Conservation (phyloP, 176 grass and related monocot species). For the Raddia distichophylla region DNA sequence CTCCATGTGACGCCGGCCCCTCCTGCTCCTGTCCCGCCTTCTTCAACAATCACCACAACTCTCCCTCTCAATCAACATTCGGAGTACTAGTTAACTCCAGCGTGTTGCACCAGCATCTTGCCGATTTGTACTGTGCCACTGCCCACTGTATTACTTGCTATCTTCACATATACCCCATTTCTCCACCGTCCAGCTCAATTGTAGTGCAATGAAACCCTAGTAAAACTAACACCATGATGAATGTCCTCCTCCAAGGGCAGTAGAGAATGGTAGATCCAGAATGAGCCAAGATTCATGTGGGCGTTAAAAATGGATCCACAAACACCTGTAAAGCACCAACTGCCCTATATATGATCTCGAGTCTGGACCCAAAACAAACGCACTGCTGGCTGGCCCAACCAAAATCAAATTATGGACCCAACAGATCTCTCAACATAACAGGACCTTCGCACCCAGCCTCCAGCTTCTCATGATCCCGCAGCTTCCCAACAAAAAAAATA, state of each 20-base stretch:
- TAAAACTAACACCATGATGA: not conserved
- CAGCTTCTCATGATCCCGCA: not conserved
- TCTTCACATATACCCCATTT: too few relatives aligned
- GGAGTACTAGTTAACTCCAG: too few relatives aligned
- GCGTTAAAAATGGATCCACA: not conserved
- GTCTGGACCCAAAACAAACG: not conserved
- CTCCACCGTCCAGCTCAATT: too few relatives aligned
- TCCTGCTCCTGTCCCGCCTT: too few relatives aligned
- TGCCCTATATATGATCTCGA: not conserved
- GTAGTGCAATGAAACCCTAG: not conserved
- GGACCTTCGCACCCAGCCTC: not conserved
- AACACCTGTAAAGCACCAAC: not conserved
- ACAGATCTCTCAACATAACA: not conserved
- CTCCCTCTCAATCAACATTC: too few relatives aligned
- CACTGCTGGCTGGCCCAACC: not conserved
- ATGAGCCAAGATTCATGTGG: not conserved
- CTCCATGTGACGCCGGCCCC: not conserved
- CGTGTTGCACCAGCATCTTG: too few relatives aligned
- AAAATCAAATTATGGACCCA: not conserved
- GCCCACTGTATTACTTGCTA: too few relatives aligned
- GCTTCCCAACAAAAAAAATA: not conserved
- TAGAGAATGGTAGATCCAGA: constrained; percentile 8
- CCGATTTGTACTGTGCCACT: too few relatives aligned
- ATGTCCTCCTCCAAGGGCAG: not conserved
- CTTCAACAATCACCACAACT: too few relatives aligned